Evolutionary conservation across 176 grass and related monocot genomes (phyloP).

Genomic region (Leersia perrieri): DNA sequence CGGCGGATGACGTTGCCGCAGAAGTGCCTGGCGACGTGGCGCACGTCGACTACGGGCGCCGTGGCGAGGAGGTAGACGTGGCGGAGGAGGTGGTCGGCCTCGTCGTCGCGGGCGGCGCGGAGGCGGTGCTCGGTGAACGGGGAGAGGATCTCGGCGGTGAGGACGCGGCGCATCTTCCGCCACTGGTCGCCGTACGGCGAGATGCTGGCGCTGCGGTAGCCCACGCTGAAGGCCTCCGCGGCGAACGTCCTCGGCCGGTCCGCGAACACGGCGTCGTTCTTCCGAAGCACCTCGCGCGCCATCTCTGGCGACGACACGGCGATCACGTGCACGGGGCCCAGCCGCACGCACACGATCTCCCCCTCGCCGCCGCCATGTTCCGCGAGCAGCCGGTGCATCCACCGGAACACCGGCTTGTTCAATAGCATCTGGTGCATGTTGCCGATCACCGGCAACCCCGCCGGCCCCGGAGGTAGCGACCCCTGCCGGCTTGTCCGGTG

Average conservation of each 20-base stretch:
- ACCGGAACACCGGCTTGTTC: constrained; percentile 46
- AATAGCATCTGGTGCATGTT: constrained; percentile 43
- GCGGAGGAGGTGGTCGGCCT: constrained; percentile 52
- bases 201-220: constrained; percentile 37
- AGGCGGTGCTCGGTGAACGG: constrained; percentile 29
- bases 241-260: constrained; percentile 49
- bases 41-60: constrained; percentile 18
- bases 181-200: constrained; percentile 55
- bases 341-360: constrained; percentile 49
- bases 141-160: constrained; percentile 34
- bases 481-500: background rate
- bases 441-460: constrained; percentile 35
- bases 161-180: constrained; percentile 62
- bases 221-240: constrained; percentile 23
- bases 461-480: constrained; percentile 39
- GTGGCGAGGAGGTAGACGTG: background rate
- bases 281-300: constrained; percentile 49
- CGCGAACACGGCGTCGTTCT: constrained; percentile 54
- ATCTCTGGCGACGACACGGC: constrained; percentile 41
- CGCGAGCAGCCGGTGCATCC: constrained; percentile 40
- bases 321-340: constrained; percentile 43
- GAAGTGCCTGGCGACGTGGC: constrained; percentile 33
- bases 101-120: background rate
- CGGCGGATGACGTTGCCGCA: constrained; percentile 42
- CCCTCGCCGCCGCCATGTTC: constrained; percentile 13